Percentiles rank a stretch among this genome's conserved stretches.
Evolutionary conservation across 2,329 filamentous ascomycete species (phyloP).

Genomic region (Septoria linicola): DNA sequence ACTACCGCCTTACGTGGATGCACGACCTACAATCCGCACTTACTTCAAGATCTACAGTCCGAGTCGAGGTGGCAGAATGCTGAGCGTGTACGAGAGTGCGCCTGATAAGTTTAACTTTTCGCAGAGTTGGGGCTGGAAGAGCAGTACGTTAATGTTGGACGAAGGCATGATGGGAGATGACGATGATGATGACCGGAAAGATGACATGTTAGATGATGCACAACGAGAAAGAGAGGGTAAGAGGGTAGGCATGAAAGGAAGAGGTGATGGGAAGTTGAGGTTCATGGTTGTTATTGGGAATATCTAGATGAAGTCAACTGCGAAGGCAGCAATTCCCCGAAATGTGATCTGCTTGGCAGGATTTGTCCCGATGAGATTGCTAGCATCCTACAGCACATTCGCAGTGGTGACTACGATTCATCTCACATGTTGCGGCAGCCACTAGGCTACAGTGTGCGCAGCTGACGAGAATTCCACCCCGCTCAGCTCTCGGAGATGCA

Average conservation of each 20-base stretch:
- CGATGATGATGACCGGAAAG: conserved; percentile 39
- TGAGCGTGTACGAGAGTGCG: conserved; percentile 59
- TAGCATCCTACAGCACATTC: no score
- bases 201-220: conserved; percentile 30
- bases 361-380: no score
- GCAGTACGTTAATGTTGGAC: conserved; percentile 57
- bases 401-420: no score
- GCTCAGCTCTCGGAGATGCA: no score
- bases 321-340: no score
- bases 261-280: conserved; percentile 52
- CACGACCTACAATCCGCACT: conserved; percentile 57
- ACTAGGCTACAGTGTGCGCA: no score
- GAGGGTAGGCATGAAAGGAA: conserved; percentile 36
- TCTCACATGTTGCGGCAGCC: no score
- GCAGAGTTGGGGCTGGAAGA: conserved; percentile 63
- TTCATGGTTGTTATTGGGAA: conserved; percentile 63
- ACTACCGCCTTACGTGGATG: conserved; percentile 56
- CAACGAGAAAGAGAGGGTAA: conserved; percentile 19
- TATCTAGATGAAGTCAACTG: conserved; percentile 37
- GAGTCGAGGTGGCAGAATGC: conserved; percentile 56
- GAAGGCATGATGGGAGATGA: conserved; percentile 42
- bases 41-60: conserved; percentile 64
- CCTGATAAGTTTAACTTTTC: conserved; percentile 61
- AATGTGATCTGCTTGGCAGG: no score
- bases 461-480: no score